Percentiles rank a stretch among this genome's conserved stretches.
phyloP scores from a whole-genome alignment of 441 rosid genomes.

The Populus trichocarpa region DNA sequence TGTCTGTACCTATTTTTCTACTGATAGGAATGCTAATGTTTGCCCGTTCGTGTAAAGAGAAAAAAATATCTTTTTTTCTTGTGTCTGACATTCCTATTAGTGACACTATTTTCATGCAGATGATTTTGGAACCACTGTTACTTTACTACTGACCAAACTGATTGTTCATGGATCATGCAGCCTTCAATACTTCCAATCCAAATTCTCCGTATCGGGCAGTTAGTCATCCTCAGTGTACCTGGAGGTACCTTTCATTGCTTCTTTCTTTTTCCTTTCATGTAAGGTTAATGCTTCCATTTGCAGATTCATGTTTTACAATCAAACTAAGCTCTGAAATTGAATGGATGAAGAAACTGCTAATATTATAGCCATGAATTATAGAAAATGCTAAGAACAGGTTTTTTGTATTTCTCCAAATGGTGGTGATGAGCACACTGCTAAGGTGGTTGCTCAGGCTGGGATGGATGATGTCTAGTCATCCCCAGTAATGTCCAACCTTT shows the following conservation, averaged over 20 bases:
- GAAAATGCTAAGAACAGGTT: not conserved
- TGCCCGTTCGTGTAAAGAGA: not conserved
- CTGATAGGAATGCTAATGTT: not conserved
- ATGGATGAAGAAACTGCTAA: not conserved
- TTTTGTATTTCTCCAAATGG: not conserved
- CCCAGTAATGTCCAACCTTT: not conserved
- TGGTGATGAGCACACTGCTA: not conserved
- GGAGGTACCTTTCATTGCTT: constrained; percentile 58
- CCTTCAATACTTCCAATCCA: constrained; percentile 95
- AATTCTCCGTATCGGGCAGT: constrained; percentile 74
- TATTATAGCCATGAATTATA: not conserved
- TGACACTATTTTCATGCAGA: not conserved
- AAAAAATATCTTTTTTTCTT: too few species aligned
- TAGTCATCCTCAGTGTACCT: constrained; percentile 88
- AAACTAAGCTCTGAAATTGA: not conserved
- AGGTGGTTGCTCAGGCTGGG: not conserved
- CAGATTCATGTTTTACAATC: not conserved
- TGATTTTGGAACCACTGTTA: not conserved
- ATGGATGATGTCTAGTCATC: not conserved
- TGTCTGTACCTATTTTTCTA: not conserved
- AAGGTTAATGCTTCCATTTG: not conserved
- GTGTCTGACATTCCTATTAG: not conserved
- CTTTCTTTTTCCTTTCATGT: not conserved
- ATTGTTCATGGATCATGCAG: constrained; percentile 44
- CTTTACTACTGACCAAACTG: not conserved